Evolutionary conservation across 2,329 filamentous ascomycete genomes (phyloP), one percentile per base, ranked within the genome.

Genomic region (Botrytis galanthina): DNA sequence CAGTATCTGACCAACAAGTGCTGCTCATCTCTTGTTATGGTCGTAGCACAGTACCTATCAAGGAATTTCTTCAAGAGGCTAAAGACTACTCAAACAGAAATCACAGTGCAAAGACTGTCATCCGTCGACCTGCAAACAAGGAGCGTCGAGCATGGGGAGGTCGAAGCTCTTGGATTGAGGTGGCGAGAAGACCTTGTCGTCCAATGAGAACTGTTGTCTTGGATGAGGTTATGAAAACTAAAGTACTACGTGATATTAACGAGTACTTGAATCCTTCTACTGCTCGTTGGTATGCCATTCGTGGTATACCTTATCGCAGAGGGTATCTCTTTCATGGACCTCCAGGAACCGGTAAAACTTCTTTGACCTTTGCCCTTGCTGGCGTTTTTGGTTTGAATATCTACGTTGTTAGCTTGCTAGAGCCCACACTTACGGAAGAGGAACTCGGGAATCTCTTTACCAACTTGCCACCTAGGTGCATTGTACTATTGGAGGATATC

Each of bases 261-360:
- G 92, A 94, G 77, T 95, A 93, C 76, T 84, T 96, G 0, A 89
- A 93, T 71, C 92, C 92, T 0, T 84, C 86, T 0, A 93, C 90
- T 0, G 88, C 89, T 1, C 85, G 86, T 16, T 95, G 92, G 91
- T 95, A 95, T 78, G 89, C 91, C 0, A 89, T 89, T 66, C 86
- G 92, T 2, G 93, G 93, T 0, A 93, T 95, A 44, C 92, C 92
- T 0, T 90, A 95, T 70, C 86, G 93, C 0, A 84, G 93, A 44
- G 93, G 93, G 0, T 95, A 95, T 78, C 86, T 95, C 0, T 93
- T 95, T 76, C 87, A 93, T 77, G 93, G 93, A 0, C 91, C 91
- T 0, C 92, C 92, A 0, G 92, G 92, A 0, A 93, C 91, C 0
- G 92, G 92, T 32, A 94, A 94, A 82, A 92, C 90, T 0, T 90